Evolutionary conservation across 805 yeast genomes (phyloP), one percentile per base, ranked within the genome.

Genomic region (Saitoella complicata): DNA sequence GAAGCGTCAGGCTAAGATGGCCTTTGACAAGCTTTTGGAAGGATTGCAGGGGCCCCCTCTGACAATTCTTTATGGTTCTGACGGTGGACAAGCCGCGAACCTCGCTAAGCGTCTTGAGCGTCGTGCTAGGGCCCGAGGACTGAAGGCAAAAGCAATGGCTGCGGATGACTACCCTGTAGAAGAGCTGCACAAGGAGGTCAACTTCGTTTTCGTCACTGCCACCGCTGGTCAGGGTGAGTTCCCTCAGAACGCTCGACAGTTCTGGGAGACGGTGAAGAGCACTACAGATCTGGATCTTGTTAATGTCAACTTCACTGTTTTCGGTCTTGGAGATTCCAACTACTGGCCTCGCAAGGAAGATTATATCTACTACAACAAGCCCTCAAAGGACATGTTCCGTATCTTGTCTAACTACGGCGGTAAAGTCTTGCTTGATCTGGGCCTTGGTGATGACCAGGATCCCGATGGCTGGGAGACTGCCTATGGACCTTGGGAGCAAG

Each of bases 321-420:
- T 81, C 54, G 88, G 86, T 55, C 68, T 80, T 57, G 91, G 91
- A 57, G 91, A 80, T 61, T 75, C 83, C 41, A 75, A 75, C 58
- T 86, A 88, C 68, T 88, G 97, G 97, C 97, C 97, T 55, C 76
- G 97, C 66, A 83, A 84, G 62, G 94, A 88, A 63, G 97, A 88
- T 65, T 77, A 78, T 54, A 88, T 82, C 61, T 88, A 83, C 66
- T 88, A 85, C 66, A 88, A 88, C 69, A 87, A 86, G 61, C 97
- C 97, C 10, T 74, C 80, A 12, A 71, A 71, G 51, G 95, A 86
- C 60, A 65, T 88, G 51, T 68, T 64, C 58, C 73, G 72, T 50
- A 76, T 79, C 50, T 64, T 88, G 50, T 66, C 65, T 50, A 65
- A 79, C 47, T 69, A 84, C 47, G 91, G 94, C 38, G 95, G 81